phyloP scores from a whole-genome alignment of 805 yeast species.

The Spathaspora passalidarum region DNA sequence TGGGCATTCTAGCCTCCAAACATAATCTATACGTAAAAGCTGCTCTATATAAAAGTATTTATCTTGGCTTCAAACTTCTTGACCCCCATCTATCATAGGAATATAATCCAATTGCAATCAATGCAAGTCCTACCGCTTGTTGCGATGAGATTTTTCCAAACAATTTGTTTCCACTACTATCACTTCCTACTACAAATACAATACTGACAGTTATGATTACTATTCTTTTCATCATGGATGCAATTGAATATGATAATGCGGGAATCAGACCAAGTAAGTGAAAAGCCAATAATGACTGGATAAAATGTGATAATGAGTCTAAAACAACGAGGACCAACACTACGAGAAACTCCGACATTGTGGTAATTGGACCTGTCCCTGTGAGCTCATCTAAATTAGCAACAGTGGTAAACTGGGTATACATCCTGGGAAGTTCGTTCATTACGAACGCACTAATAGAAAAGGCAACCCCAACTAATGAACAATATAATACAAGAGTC shows the following conservation, averaged over 20 bases:
- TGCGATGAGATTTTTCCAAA: constrained; percentile 37
- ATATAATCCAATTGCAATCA: constrained; percentile 56
- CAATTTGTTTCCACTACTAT: constrained; percentile 15
- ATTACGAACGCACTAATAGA: constrained; percentile 73
- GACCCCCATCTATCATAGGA: constrained; percentile 66
- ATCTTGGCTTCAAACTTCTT: constrained; percentile 15
- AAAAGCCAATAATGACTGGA: constrained; percentile 78
- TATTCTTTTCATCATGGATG: constrained; percentile 85
- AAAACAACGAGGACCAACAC: constrained; percentile 53
- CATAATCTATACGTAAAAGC: constrained; percentile 12
- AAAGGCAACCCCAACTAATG: constrained; percentile 64
- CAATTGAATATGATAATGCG: constrained; percentile 82
- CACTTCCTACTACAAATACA: constrained; percentile 39
- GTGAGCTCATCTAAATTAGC: constrained; percentile 2
- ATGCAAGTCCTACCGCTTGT: constrained; percentile 48
- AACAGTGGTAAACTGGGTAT: constrained; percentile 16
- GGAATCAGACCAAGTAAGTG: constrained; percentile 78
- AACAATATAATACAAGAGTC: constrained; percentile 77
- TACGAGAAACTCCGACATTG: constrained; percentile 20
- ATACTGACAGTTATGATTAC: constrained; percentile 79
- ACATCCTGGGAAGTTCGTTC: constrained; percentile 49
- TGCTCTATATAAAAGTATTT: background rate
- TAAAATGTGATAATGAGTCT: constrained; percentile 75
- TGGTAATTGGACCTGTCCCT: constrained; percentile 6
- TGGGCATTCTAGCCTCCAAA: constrained; percentile 46